Evolutionary conservation across 768 basidiomycete species (phyloP), one percentile per base, ranked within the genome.

Genomic region (Boletus coccyginus): DNA sequence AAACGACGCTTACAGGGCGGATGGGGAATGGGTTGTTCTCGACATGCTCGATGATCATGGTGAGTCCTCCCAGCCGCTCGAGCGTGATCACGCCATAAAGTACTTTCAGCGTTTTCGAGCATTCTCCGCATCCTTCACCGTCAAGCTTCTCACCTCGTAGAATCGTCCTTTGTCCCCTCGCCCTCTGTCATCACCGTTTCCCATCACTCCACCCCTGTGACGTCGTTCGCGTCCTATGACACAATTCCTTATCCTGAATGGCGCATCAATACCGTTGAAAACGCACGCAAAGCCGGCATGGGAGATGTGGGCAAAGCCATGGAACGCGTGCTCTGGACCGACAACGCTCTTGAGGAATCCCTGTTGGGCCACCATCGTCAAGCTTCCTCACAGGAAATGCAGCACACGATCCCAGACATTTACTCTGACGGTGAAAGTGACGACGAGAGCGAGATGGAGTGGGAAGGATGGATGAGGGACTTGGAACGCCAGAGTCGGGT

Each of bases 391-490:
- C 55, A 57, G 27, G 59, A 70, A 53, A 66, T 68, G 57, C 55
- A 58, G 31, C 66, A 67, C 48, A 70, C 62, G 55, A 38, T 50
- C 2, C 9, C 50, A 3, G 31, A 59, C 33, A 33, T 50, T 3
- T 59, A 57, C 43, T 11, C 35, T 27, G 75, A 73, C 5, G 78
- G 73, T 32, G 78, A 75, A 29, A 68, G 60, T n/a, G 73, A 71
- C 6, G 75, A 70, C 7, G 75, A 79, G 27, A 80, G 76, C 61
- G 87, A 87, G 66, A 71, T 73, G 21, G 87, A 89, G 64, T 89
- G 87, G 87, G 74, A 80, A 5, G 83, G 81, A 1, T 89, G 87
- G 87, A 73, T 78, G 64, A 79, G 78, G 6, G 86, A 86, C 72
- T 53, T 87, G 43, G 71, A 76, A 41, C 72, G 78, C 21, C 77